phyloP scores from a whole-genome alignment of 768 basidiomycete species.

The Termitomyces sp. region DNA sequence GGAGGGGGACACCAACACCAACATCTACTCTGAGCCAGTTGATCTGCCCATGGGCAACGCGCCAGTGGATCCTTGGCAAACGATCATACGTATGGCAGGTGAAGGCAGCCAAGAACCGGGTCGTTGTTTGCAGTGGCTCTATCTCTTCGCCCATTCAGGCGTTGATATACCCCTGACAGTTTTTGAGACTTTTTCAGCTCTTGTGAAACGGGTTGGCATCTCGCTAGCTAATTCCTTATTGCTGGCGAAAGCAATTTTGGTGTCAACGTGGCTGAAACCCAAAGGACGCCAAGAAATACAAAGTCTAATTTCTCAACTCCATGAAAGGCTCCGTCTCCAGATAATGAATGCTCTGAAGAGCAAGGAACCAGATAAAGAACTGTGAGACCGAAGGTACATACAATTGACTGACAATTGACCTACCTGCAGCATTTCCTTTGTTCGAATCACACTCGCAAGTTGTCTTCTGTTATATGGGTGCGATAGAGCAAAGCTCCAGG shows the following conservation, averaged over 20 bases:
- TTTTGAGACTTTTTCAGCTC: conserved; percentile 44
- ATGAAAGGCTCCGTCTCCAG: conserved; percentile 37
- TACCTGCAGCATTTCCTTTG: conserved; percentile 37
- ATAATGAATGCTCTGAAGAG: conserved; percentile 35
- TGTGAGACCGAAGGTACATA: conserved; percentile 27
- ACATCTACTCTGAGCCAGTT: conserved; percentile 29
- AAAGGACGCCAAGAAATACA: conserved; percentile 60
- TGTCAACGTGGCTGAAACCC: conserved; percentile 60
- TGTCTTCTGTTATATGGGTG: conserved; percentile 70
- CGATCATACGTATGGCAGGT: conserved; percentile 41
- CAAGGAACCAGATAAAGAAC: conserved; percentile 24
- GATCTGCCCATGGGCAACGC: conserved; percentile 26
- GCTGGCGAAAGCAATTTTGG: conserved; percentile 52
- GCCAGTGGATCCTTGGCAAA: conserved; percentile 52
- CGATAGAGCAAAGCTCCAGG: conserved; percentile 44
- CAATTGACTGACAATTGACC: not conserved
- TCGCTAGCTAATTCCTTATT: conserved; percentile 43
- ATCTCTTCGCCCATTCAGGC: conserved; percentile 59
- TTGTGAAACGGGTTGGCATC: conserved; percentile 34
- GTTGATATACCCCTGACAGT: conserved; percentile 55
- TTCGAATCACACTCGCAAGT: conserved; percentile 57
- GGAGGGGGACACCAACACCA: conserved; percentile 45
- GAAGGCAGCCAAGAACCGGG: conserved; percentile 40
- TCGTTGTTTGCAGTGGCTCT: conserved; percentile 56
- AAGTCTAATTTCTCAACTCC: conserved; percentile 43